These are phyloP conservation scores for Plantago major DNA, from an alignment of 257 asterid genomes.

Conservation along the genomic window DNA sequence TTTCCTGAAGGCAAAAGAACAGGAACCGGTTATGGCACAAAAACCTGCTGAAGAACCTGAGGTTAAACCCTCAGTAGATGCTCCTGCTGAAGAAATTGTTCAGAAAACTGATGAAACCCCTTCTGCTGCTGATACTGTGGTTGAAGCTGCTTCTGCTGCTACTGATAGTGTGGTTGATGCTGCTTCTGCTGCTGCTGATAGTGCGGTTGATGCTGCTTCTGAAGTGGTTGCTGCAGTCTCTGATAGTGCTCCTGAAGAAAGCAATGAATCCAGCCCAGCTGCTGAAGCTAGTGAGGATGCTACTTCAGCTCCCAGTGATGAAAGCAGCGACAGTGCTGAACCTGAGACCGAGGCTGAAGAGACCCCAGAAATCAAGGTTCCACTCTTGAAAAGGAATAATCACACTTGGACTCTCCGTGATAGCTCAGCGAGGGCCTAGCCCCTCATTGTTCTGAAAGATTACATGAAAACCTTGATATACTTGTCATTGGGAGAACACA, in stretches of 20 bases:
- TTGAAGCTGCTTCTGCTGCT: conserved; percentile 24
- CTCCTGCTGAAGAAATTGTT: conserved; percentile 37
- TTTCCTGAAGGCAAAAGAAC: conserved; percentile 54
- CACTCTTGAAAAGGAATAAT: neutral
- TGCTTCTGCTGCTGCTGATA: conserved; percentile 36
- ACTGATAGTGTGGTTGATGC: conserved; percentile 39
- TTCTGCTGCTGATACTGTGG: conserved; percentile 31
- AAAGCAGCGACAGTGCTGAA: conserved; percentile 40
- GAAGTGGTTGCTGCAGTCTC: conserved; percentile 42
- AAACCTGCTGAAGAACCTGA: conserved; percentile 48
- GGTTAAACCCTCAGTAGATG: conserved; percentile 30
- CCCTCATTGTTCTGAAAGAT: too few relatives aligned
- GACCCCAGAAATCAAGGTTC: conserved; percentile 69
- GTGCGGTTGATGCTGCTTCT: conserved; percentile 31
- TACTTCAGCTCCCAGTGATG: conserved; percentile 32
- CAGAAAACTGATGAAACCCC: conserved; percentile 41
- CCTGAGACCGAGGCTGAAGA: conserved; percentile 62
- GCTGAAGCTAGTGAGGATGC: conserved; percentile 32
- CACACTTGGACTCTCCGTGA: neutral
- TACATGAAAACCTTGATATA: too few relatives aligned
- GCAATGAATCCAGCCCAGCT: conserved; percentile 40
- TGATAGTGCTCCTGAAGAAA: conserved; percentile 35
- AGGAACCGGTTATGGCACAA: conserved; percentile 21
- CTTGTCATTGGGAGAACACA: neutral
- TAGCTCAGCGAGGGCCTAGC: too few relatives aligned